Evolutionary conservation across 164 flowering plant species (phyloP), one percentile per base, ranked within the genome.

Genomic region (Stephania cephalantha): DNA sequence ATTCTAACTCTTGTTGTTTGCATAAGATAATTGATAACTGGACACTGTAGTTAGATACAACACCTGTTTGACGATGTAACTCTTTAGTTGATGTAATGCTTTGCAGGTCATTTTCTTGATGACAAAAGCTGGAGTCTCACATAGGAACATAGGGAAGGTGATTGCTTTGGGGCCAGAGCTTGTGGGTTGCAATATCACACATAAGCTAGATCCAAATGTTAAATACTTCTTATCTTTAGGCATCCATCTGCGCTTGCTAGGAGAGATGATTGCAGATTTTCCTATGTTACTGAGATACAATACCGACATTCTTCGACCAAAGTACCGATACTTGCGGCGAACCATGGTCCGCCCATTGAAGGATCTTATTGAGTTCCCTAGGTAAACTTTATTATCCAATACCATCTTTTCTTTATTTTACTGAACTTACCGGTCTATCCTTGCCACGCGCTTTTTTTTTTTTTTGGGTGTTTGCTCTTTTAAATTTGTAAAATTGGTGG

Each of bases 181-280:
- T 66, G 73, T 95, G 78, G 99, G 98, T 45, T 89, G 96, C 85
- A 90, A 90, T 81, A 88, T 93, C 73, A 81, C 65, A 17, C 75
- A 87, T 53, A 95, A 92, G 82, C 88, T 93, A 68, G 98, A 95
- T 66, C 86, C 84, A 42, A 89, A 86, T 78, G 86, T 92, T 65
- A 93, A 91, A 78, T 95, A 91, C 80, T 90, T 88, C 75, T 79
- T 91, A 35, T 95, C 99, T n/a, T 87, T 95, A 70, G 98, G 99
- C 68, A 90, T 95, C 45, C 77, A 76, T 35, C 78, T 78, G 65
- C 81, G 71, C 68, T 81, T 77, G 25, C 72, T 93, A 64, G 99
- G 99, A 17, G 89, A 86, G 76, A 93, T 93, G 99, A 83, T 95
- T 76, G 90, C 91, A 42, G 93, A 93, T 86, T 95, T 95, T 76